These are phyloP conservation scores for Leishmania lainsoni DNA, from an alignment of 208 protist genomes.

Conservation along the genomic window DNA sequence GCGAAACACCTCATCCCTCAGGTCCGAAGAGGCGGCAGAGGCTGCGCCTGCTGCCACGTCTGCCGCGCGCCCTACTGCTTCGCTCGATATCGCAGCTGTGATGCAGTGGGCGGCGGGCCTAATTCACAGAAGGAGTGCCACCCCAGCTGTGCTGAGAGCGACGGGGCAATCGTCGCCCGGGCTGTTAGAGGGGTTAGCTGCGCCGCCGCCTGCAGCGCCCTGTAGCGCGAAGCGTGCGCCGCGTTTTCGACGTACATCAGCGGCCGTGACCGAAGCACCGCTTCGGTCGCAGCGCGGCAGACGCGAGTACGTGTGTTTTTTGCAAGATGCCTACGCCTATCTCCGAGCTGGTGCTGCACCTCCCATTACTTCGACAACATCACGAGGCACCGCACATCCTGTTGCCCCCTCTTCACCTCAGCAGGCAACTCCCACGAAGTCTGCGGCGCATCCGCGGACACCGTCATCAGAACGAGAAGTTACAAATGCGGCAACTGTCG, in stretches of 20 bases:
- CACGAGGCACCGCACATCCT: neutral
- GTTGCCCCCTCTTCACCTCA: neutral
- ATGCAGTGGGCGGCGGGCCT: neutral
- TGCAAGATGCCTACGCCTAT: conserved; percentile 56
- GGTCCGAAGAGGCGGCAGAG: neutral
- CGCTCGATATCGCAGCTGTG: neutral
- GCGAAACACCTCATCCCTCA: neutral
- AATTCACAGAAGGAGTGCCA: neutral
- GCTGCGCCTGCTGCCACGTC: neutral
- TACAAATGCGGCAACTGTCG: neutral
- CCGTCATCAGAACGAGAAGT: neutral
- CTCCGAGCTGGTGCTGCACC: conserved; percentile 10
- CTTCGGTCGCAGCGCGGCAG: neutral
- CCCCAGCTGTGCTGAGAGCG: conserved; percentile 2
- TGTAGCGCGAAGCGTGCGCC: neutral
- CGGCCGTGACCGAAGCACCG: neutral
- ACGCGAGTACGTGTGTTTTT: conserved; percentile 7
- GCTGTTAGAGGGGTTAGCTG: neutral
- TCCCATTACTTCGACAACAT: neutral
- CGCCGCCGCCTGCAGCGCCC: neutral
- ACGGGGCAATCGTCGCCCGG: neutral
- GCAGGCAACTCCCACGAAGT: neutral
- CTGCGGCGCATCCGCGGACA: neutral
- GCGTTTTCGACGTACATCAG: neutral
- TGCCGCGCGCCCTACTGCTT: neutral